Evolutionary conservation across 352 stramenopile genomes (phyloP).

Genomic region (Pythium aristosporum): DNA sequence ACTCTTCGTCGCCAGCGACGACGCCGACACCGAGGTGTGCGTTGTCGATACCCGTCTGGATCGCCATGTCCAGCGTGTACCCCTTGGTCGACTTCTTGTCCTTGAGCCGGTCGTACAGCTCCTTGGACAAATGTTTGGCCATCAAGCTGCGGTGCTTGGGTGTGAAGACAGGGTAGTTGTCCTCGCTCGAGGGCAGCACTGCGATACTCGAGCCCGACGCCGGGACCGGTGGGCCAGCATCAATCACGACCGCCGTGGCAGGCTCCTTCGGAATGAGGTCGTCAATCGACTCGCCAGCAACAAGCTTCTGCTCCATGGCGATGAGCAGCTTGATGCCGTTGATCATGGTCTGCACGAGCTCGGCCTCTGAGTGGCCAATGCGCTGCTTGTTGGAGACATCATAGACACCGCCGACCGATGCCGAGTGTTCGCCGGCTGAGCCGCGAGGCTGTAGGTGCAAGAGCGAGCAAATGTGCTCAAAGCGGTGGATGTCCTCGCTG

Average conservation of each 20-base stretch:
- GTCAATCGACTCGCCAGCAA: slow-evolving; percentile 57
- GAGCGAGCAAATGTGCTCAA: slow-evolving; percentile 46
- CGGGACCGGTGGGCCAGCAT: slow-evolving; percentile 41
- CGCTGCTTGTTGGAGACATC: slow-evolving; percentile 89
- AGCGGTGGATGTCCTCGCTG: slow-evolving; percentile 58
- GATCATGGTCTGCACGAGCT: slow-evolving; percentile 90
- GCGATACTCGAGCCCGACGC: slow-evolving; percentile 48
- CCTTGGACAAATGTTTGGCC: slow-evolving; percentile 79
- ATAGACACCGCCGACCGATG: slow-evolving; percentile 72
- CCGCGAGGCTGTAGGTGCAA: slow-evolving; percentile 80
- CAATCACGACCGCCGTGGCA: slow-evolving; percentile 52
- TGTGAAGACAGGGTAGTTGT: slow-evolving; percentile 80
- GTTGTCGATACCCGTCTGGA: slow-evolving; percentile 88
- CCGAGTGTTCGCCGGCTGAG: slow-evolving; percentile 82
- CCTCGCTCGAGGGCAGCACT: slow-evolving; percentile 58
- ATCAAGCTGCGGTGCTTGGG: slow-evolving; percentile 85
- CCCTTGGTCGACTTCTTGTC: slow-evolving; percentile 62
- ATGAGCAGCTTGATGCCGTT: slow-evolving; percentile 89
- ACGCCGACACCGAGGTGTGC: slow-evolving; percentile 81
- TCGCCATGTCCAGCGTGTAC: slow-evolving; percentile 85
- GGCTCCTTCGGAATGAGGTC: slow-evolving; percentile 66
- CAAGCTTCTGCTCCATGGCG: slow-evolving; percentile 62
- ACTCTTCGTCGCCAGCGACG: slow-evolving; percentile 85
- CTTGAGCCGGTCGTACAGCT: slow-evolving; percentile 85
- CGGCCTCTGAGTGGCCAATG: slow-evolving; percentile 88